Base-by-base conservation (phyloP, 2,329 filamentous ascomycete genomes). In the Nannizziopsis barbatae region DNA sequence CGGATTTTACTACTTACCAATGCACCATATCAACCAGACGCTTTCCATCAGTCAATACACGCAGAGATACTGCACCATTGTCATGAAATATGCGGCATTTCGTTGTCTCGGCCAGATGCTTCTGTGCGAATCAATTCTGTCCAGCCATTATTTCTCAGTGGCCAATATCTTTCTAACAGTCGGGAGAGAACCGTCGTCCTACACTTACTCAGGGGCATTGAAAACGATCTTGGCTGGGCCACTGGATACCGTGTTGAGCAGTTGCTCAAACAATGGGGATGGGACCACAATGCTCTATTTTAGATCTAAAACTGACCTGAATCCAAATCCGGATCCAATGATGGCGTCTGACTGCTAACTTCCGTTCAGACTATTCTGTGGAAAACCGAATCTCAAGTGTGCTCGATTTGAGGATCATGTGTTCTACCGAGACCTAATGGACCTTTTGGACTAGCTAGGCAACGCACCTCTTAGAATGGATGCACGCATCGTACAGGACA, bases 211-310 rank as follows among this genome's bases (percentile, higher is more conserved):
- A 66, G 71, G 20, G 76, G 72, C 9, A 74, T 83, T 22, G 79
- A 83, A 60, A 65, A 62, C n/a, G 80, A 83, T 56, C 70, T 80
- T 31, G 80, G 79, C 1, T 81, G 77, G 73, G 75, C 77, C 2
- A 81, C 79, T 42, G 71, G 78, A 55, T 80, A 81, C 60, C 71
- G 79, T 33, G 73, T 77, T 20, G 65, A 73, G 52, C 72, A 78
- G 53, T 60, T 81, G 52, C 54, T 69, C 35, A 59, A 60, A 45
- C 64, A 67, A 49, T 69, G 67, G 67, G 64, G 60, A 18, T 57
- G 56, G 56, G 50, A 52, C 20, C 55, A 56, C 14, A 43, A 40
- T 18, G 6, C 20, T 27, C 22, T 27, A 3, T 27, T 27, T 7
- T 27, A 27, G 22, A 27, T 3, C 22, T 27, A 7, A 27, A 27